phyloP scores from a whole-genome alignment of 2,329 filamentous ascomycete genomes.

The Conoideocrella luteorostrata region DNA sequence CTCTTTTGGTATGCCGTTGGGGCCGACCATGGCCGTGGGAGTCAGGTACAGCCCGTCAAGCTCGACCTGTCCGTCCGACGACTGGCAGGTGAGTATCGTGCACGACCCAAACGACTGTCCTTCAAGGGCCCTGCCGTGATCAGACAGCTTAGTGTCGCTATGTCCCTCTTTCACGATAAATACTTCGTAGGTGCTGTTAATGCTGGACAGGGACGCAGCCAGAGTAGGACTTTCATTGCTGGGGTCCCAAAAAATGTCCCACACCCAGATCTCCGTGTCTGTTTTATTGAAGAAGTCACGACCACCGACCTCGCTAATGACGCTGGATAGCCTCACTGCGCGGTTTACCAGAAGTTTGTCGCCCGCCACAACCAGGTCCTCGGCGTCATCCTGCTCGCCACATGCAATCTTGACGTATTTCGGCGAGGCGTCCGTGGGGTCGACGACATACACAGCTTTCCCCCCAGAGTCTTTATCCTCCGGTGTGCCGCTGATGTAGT shows the following conservation, averaged over 20 bases:
- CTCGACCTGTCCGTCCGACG: neutral
- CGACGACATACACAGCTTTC: conserved; percentile 9
- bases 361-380: conserved; percentile 4
- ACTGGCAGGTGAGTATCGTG: neutral
- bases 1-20: too few species aligned
- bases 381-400: conserved; percentile 13
- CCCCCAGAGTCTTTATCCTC: conserved; percentile 7
- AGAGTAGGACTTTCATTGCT: neutral
- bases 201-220: conserved; percentile 16
- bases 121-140: neutral
- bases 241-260: neutral
- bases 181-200: conserved; percentile 23
- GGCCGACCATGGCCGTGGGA: neutral
- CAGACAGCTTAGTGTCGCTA: neutral
- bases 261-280: neutral
- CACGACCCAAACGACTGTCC: neutral
- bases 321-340: neutral
- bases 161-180: conserved; percentile 18
- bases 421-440: neutral
- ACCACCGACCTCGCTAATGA: neutral
- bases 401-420: conserved; percentile 7
- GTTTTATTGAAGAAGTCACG: neutral
- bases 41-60: neutral
- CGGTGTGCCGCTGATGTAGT: conserved; percentile 13
- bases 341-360: conserved; percentile 10